Evolutionary conservation across 805 yeast species (phyloP).

Genomic region (Monosporozyma yasuniensis): DNA sequence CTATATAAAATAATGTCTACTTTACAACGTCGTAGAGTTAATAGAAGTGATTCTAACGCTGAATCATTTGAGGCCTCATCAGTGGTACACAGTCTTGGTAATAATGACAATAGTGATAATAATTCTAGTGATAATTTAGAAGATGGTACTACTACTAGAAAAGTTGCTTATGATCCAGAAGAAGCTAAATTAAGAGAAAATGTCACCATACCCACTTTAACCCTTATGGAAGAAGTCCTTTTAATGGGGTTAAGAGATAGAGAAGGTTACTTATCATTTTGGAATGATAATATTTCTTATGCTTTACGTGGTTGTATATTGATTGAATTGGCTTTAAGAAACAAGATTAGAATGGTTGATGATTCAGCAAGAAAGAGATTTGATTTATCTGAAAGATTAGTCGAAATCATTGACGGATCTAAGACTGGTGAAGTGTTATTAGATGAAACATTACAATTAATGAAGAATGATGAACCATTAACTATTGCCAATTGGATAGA

Average conservation of each 20-base stretch:
- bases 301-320: constrained; percentile 91
- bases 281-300: constrained; percentile 97
- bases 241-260: constrained; percentile 89
- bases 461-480: constrained; percentile 75
- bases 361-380: constrained; percentile 88
- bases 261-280: constrained; percentile 92
- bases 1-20: constrained; percentile 36
- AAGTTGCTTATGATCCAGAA: constrained; percentile 74
- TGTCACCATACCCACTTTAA: constrained; percentile 58
- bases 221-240: constrained; percentile 93
- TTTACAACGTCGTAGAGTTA: constrained; percentile 72
- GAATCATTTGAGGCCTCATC: background rate
- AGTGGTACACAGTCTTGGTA: constrained; percentile 2
- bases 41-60: constrained; percentile 26
- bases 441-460: constrained; percentile 86
- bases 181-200: constrained; percentile 34
- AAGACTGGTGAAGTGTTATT: constrained; percentile 92
- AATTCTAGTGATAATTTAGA: constrained; percentile 8
- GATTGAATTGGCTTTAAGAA: constrained; percentile 85
- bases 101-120: constrained; percentile 11
- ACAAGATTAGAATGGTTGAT: constrained; percentile 77
- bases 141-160: constrained; percentile 34
- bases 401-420: constrained; percentile 76
- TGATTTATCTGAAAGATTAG: constrained; percentile 76
- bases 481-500: constrained; percentile 88